Evolutionary conservation across 768 basidiomycete genomes (phyloP).

Genomic region (Trametes gibbosa): DNA sequence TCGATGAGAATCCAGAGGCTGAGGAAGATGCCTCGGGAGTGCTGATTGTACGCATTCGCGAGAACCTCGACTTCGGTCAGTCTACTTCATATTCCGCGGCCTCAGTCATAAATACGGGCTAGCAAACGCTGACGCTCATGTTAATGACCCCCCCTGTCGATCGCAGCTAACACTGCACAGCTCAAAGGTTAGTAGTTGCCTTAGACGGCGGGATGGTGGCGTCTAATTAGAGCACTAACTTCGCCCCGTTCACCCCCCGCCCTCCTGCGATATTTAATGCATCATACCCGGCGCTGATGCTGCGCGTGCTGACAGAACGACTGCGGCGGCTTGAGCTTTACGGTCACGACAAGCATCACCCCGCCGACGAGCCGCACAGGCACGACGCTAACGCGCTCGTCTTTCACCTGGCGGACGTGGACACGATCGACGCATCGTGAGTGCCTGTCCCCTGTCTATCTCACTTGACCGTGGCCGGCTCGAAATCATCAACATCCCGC

Average conservation of each 20-base stretch:
- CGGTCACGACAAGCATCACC: constrained; percentile 75
- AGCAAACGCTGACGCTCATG: not conserved
- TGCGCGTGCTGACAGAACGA: constrained; percentile 49
- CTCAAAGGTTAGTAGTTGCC: constrained; percentile 62
- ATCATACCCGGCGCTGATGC: constrained; percentile 12
- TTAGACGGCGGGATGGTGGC: not conserved
- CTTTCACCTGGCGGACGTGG: constrained; percentile 93
- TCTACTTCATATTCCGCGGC: not conserved
- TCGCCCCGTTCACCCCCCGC: not conserved
- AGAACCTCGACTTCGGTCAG: constrained; percentile 88
- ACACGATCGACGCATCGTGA: constrained; percentile 87
- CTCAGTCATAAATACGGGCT: not conserved
- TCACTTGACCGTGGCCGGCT: not conserved
- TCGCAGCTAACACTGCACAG: constrained; percentile 87
- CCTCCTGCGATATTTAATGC: not conserved
- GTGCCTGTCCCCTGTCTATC: constrained; percentile 27
- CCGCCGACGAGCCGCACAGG: constrained; percentile 81
- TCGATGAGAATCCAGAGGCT: constrained; percentile 83
- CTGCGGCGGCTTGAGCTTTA: constrained; percentile 86
- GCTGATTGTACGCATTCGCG: constrained; percentile 85
- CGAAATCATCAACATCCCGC: no score
- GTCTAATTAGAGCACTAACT: no score
- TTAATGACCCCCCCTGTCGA: not conserved
- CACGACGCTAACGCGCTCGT: constrained; percentile 75
- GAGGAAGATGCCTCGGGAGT: constrained; percentile 79